phyloP scores from a whole-genome alignment of 148 eudicot species.

The Agrostemma githago region DNA sequence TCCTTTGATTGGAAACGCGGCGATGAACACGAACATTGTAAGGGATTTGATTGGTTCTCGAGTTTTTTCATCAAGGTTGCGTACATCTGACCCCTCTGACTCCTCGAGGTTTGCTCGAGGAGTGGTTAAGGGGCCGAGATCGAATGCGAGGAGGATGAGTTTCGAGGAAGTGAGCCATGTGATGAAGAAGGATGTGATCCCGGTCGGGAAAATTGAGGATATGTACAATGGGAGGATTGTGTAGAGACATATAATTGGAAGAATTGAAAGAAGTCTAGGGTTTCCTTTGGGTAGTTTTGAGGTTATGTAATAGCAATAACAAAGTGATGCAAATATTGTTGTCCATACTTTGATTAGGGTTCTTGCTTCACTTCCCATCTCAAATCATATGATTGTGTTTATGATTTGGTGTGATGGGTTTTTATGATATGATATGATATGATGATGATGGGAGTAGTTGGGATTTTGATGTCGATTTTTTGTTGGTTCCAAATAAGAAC shows the following conservation, averaged over 20 bases:
- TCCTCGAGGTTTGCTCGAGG: neutral
- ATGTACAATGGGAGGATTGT: slow-evolving; percentile 48
- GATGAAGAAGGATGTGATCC: slow-evolving; percentile 50
- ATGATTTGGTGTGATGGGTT: too few relatives aligned
- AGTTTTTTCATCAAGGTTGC: neutral
- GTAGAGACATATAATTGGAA: slow-evolving; percentile 58
- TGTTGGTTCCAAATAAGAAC: neutral
- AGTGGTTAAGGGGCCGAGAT: slow-evolving; percentile 24
- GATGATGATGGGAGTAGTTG: neutral
- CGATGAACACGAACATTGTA: slow-evolving; percentile 17
- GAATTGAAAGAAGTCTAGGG: slow-evolving; percentile 42
- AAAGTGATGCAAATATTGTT: slow-evolving; percentile 29
- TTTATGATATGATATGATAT: too few relatives aligned
- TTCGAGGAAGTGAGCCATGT: slow-evolving; percentile 34
- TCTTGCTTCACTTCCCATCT: slow-evolving; percentile 25
- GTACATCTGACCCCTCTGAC: neutral
- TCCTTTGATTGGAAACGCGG: slow-evolving; percentile 26
- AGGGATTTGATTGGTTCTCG: slow-evolving; percentile 14
- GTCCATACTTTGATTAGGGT: slow-evolving; percentile 31
- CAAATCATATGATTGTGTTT: neutral
- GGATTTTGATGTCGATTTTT: neutral
- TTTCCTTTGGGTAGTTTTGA: slow-evolving; percentile 44
- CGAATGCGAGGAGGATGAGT: slow-evolving; percentile 18
- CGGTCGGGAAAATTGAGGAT: slow-evolving; percentile 32
- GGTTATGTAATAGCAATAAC: slow-evolving; percentile 47